Conservation (phyloP, 495 filamentous ascomycete species). For the Penicillium silybi region DNA sequence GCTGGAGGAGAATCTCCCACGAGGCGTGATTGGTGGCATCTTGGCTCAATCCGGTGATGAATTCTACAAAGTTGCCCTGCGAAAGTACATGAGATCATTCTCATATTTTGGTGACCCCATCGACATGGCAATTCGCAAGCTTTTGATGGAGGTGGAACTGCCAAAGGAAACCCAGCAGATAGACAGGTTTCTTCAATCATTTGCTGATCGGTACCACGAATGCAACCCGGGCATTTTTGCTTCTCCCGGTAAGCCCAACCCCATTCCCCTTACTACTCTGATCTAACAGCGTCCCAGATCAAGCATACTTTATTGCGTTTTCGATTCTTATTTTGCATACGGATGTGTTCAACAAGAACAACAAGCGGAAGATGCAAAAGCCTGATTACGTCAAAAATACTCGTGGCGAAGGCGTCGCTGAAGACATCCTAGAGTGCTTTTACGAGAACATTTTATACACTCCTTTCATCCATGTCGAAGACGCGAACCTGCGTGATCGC, state of each 20-base stretch:
- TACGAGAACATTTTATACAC: slow-evolving; percentile 99
- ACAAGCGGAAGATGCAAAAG: slow-evolving; percentile 98
- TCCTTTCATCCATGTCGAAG: slow-evolving; percentile 94
- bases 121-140: slow-evolving; percentile 94
- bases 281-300: slow-evolving; percentile 49
- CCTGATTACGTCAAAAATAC: slow-evolving; percentile 94
- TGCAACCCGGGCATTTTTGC: slow-evolving; percentile 97
- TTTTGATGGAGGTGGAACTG: slow-evolving; percentile 93
- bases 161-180: slow-evolving; percentile 98
- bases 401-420: slow-evolving; percentile 78
- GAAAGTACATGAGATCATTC: slow-evolving; percentile 94
- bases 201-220: slow-evolving; percentile 95
- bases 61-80: slow-evolving; percentile 76
- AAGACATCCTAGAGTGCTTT: slow-evolving; percentile 91
- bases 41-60: slow-evolving; percentile 78
- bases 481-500: slow-evolving; percentile 80
- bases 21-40: slow-evolving; percentile 73
- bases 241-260: slow-evolving; percentile 52
- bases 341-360: slow-evolving; percentile 99
- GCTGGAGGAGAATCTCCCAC: slow-evolving; percentile 72
- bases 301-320: slow-evolving; percentile 96
- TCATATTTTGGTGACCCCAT: slow-evolving; percentile 93
- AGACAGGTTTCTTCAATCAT: slow-evolving; percentile 86
- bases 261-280: background rate
- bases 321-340: slow-evolving; percentile 95